These are phyloP conservation scores for Cercospora brassicicola DNA, from an alignment of 2,329 filamentous ascomycete species.

Conservation along the genomic window DNA sequence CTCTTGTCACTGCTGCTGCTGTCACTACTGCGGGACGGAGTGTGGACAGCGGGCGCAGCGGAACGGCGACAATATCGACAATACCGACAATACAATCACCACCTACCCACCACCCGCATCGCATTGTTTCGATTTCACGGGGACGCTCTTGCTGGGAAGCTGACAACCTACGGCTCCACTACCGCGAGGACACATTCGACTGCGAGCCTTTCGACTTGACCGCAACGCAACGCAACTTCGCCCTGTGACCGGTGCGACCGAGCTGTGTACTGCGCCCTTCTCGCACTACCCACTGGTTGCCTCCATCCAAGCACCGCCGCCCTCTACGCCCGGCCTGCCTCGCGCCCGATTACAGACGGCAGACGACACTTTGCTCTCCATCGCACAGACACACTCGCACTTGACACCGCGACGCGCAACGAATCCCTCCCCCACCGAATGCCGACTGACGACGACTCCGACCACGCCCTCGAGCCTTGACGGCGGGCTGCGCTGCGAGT, in stretches of 20 bases:
- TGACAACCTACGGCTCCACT: neutral
- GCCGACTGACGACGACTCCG: constrained; percentile 3
- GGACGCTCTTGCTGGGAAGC: neutral
- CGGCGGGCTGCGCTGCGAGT: constrained; percentile 1
- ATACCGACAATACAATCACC: neutral
- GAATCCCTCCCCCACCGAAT: constrained; percentile 6
- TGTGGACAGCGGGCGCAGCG: neutral
- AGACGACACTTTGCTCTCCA: neutral
- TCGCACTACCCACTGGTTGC: neutral
- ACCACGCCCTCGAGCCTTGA: constrained; percentile 3
- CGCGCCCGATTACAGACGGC: neutral
- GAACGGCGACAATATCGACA: neutral
- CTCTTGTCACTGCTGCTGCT: neutral
- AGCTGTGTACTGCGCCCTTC: neutral
- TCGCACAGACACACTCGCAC: neutral
- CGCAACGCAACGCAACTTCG: neutral
- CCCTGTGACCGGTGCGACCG: neutral
- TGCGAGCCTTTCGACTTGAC: neutral
- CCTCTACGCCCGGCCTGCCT: neutral
- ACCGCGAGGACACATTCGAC: neutral
- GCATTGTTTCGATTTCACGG: neutral
- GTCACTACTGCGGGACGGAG: constrained; percentile 1
- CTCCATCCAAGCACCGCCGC: neutral
- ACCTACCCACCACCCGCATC: neutral
- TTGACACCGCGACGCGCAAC: constrained; percentile 5